phyloP scores from a whole-genome alignment of 176 grass and related monocot species.

The Thinopyrum elongatum region DNA sequence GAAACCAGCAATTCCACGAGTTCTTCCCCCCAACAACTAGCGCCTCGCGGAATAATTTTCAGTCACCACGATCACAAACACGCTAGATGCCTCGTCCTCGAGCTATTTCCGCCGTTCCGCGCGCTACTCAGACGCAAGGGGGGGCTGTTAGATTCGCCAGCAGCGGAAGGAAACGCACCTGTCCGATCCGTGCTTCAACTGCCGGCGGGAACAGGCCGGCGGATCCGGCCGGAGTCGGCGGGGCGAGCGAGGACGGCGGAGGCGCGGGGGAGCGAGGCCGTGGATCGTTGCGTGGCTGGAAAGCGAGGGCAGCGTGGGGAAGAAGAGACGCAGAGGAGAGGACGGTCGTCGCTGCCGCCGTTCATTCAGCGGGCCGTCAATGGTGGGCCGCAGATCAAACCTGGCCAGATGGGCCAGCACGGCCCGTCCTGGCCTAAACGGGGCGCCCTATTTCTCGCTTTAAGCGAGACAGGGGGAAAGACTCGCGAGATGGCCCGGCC shows the following conservation, averaged over 20 bases:
- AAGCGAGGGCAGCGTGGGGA: background rate
- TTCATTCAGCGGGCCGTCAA: background rate
- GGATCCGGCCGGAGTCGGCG: background rate
- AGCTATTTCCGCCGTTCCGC: background rate
- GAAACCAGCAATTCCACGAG: background rate
- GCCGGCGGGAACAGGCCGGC: background rate
- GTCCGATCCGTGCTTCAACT: background rate
- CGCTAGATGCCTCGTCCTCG: background rate
- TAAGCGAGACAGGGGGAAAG: too few relatives aligned
- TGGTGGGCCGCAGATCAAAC: background rate
- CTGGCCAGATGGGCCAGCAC: too few relatives aligned
- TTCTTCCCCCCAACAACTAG: background rate
- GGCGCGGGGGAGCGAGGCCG: background rate
- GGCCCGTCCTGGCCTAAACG: too few relatives aligned
- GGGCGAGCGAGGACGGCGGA: background rate
- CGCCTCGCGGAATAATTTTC: background rate
- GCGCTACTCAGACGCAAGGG: background rate
- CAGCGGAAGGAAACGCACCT: conserved; percentile 8
- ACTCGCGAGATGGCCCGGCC: too few relatives aligned
- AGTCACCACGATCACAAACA: background rate
- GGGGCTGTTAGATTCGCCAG: background rate
- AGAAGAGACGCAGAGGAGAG: background rate
- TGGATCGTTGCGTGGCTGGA: background rate
- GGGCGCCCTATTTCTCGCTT: too few relatives aligned
- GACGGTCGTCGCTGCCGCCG: background rate